Base-by-base conservation (phyloP, 2,329 filamentous ascomycete genomes). In the Trichoderma sp. region DNA sequence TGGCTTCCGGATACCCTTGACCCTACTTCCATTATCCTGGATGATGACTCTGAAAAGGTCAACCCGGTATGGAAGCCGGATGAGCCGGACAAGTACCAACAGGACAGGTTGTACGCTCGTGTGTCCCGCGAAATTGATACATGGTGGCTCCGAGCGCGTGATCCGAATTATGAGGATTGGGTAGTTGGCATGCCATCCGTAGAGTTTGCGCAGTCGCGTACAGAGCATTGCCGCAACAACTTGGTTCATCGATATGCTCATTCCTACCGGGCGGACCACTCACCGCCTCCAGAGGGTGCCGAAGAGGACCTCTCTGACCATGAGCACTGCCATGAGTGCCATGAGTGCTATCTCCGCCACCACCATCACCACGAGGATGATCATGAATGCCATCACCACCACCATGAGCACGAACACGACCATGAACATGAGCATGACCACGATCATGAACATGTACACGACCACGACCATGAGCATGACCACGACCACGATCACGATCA, bases 61-160 rank as follows among this genome's bases (percentile, higher is more conserved):
- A 85, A 85, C 56, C 87, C 88, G 0, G 83, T 85, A 1, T 90
- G 88, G 87, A 85, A 87, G 65, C 84, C 86, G 6, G 86, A 91
- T 50, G 85, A 89, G 78, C 82, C 84, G 24, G 87, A 91, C 78
- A 91, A 90, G 79, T 90, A 88, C 75, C 87, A 90, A 79, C 89
- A 91, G 79, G 90, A 92, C 79, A 85, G 85, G 35, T 83, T 85
- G 11, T 92, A 92, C 77, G 89, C 89, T 1, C 87, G 89, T 50
- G 90, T 92, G 0, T 93, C 91, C 1, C 86, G 90, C 77, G 91
- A 93, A 81, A 88, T 92, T 68, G 91, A 93, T 80, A 87, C 86
- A 3, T 93, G 91, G 91, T 93, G 91, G 90, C 85, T 90, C 62
- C 87, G 86, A 65, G 89, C 89, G 59, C 87, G 90, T 56, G 89